Percentiles rank a stretch among this genome's conserved stretches.
Evolutionary conservation across 495 filamentous ascomycete species (phyloP).

Genomic region (Podospora pseudopauciseta): DNA sequence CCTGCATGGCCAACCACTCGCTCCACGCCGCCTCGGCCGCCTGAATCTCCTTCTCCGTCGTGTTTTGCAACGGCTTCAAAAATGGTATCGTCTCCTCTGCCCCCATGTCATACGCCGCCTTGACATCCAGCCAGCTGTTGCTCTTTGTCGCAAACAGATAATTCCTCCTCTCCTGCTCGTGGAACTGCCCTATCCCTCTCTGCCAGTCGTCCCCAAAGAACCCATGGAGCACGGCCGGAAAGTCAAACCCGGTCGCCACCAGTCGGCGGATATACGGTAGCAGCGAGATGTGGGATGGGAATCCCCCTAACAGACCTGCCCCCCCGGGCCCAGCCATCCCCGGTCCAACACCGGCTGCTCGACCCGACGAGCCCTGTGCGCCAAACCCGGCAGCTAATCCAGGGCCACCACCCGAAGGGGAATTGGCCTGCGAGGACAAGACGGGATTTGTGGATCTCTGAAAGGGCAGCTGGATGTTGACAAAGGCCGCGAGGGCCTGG

Average conservation of each 20-base stretch:
- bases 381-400: constrained; percentile 6
- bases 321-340: constrained; percentile 6
- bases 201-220: constrained; percentile 95
- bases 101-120: constrained; percentile 82
- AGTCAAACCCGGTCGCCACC: constrained; percentile 87
- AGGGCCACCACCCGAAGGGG: constrained; percentile 24
- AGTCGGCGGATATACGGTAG: constrained; percentile 87
- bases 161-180: constrained; percentile 88
- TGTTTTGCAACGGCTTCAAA: constrained; percentile 70
- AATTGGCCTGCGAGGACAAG: constrained; percentile 32
- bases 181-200: constrained; percentile 70
- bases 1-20: constrained; percentile 88
- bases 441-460: constrained; percentile 48
- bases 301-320: not conserved
- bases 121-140: constrained; percentile 80
- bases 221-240: constrained; percentile 77
- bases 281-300: constrained; percentile 59
- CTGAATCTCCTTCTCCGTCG: constrained; percentile 75
- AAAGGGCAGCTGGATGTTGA: constrained; percentile 78
- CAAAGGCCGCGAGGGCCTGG: constrained; percentile 83
- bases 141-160: constrained; percentile 94
- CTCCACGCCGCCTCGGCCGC: constrained; percentile 78
- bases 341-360: not conserved
- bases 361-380: not conserved
- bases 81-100: constrained; percentile 82